Conservation (phyloP, 2,329 filamentous ascomycete species). For the Xylariales sp. region DNA sequence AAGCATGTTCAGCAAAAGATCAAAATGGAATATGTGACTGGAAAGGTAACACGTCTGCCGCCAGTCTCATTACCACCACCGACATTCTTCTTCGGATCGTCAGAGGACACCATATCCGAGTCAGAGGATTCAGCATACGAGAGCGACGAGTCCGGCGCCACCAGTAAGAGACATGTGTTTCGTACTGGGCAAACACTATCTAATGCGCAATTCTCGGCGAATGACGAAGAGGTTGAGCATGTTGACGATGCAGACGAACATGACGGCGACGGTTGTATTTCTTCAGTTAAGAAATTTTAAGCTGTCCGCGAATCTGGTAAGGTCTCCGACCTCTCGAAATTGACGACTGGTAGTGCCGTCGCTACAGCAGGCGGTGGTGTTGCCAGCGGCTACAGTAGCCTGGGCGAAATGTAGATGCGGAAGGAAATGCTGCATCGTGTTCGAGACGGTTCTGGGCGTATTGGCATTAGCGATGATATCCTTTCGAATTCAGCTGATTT, state of each 20-base stretch:
- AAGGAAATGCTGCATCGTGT: background rate
- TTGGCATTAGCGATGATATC: slow-evolving; percentile 8
- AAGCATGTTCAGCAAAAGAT: slow-evolving; percentile 17
- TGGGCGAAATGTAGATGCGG: background rate
- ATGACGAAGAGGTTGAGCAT: slow-evolving; percentile 83
- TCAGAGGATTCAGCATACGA: slow-evolving; percentile 15
- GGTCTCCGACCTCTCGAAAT: slow-evolving; percentile 71
- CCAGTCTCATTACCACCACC: slow-evolving; percentile 49
- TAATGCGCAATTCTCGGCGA: slow-evolving; percentile 74
- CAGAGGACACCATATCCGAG: slow-evolving; percentile 31
- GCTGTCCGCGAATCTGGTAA: slow-evolving; percentile 68
- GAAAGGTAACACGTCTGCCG: slow-evolving; percentile 36
- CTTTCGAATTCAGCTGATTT: too few species aligned
- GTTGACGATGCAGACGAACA: slow-evolving; percentile 66
- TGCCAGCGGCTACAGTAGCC: slow-evolving; percentile 66
- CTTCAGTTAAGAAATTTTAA: slow-evolving; percentile 66
- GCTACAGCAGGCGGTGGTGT: slow-evolving; percentile 70
- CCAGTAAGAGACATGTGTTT: too few species aligned
- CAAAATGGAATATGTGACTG: slow-evolving; percentile 42
- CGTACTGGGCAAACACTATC: too few species aligned
- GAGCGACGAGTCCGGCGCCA: too few species aligned
- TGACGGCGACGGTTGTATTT: slow-evolving; percentile 63
- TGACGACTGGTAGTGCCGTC: slow-evolving; percentile 81
- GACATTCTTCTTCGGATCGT: slow-evolving; percentile 45
- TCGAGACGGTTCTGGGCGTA: background rate